phyloP scores from a whole-genome alignment of 1,284 basidiomycete species.

The Melampsora medusae region DNA sequence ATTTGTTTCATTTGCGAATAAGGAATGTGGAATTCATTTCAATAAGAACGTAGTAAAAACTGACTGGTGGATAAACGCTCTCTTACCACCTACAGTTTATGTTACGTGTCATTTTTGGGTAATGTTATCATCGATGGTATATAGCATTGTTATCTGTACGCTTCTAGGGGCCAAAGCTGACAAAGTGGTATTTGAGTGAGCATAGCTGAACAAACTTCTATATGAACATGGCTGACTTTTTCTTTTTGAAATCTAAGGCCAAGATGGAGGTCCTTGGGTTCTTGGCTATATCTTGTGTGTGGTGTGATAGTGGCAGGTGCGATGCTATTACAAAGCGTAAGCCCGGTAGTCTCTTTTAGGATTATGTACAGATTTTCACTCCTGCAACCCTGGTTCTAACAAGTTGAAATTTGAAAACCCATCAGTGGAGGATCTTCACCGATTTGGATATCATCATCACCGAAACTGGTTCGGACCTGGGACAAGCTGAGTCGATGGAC shows the following conservation, averaged over 20 bases:
- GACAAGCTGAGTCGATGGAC: background rate
- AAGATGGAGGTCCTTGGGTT: background rate
- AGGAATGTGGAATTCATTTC: too few species aligned
- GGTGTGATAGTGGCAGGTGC: background rate
- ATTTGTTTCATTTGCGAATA: too few species aligned
- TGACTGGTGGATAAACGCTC: background rate
- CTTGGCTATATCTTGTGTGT: background rate
- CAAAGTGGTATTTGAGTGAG: background rate
- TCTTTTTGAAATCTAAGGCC: background rate
- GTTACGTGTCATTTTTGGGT: constrained; percentile 1
- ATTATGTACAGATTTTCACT: too few species aligned
- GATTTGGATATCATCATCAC: constrained; percentile 5
- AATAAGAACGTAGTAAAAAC: background rate
- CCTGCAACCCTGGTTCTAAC: background rate
- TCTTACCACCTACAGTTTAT: background rate
- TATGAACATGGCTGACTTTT: background rate
- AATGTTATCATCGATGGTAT: background rate
- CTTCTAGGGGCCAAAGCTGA: background rate
- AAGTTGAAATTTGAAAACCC: background rate
- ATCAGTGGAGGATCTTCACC: background rate
- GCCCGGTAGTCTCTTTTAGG: background rate
- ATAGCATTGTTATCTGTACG: background rate
- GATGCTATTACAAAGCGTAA: constrained; percentile 4
- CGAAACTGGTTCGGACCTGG: background rate
- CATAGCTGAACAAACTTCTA: background rate